Evolutionary conservation across 2,329 filamentous ascomycete species (phyloP).

Genomic region (Botrytis cinerea): DNA sequence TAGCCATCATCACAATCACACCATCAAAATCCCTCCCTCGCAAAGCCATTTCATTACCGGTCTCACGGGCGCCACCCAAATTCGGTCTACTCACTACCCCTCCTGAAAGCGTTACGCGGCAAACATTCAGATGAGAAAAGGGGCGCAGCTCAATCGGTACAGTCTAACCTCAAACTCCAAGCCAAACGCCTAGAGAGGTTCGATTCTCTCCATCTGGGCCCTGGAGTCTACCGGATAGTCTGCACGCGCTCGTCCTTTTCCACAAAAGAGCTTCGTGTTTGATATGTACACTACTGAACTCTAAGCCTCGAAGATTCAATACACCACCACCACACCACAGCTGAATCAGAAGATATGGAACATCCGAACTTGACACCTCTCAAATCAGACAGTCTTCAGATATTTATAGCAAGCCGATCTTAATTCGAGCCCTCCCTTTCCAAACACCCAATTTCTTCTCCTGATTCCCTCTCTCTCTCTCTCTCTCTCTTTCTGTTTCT

Average conservation of each 20-base stretch:
- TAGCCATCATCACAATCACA: neutral
- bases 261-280: conserved; percentile 9
- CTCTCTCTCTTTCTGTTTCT: neutral
- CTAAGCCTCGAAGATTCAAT: neutral
- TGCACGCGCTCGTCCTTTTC: neutral
- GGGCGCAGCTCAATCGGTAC: conserved; percentile 8
- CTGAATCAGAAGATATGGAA: conserved; percentile 6
- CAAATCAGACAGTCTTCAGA: conserved; percentile 3
- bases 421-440: neutral
- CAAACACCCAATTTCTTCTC: neutral
- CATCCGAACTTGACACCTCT: conserved; percentile 5
- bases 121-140: conserved; percentile 10
- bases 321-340: neutral
- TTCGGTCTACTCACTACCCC: neutral
- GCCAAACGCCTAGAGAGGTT: neutral
- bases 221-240: neutral
- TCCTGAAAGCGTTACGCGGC: conserved; percentile 19
- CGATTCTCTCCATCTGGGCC: neutral
- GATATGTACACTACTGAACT: neutral
- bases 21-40: neutral
- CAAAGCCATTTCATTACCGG: neutral
- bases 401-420: conserved; percentile 16
- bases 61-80: neutral
- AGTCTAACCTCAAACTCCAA: conserved; percentile 7
- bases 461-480: neutral